phyloP scores from a whole-genome alignment of 1,284 basidiomycete genomes.

The Fistulinella cinereoalba region DNA sequence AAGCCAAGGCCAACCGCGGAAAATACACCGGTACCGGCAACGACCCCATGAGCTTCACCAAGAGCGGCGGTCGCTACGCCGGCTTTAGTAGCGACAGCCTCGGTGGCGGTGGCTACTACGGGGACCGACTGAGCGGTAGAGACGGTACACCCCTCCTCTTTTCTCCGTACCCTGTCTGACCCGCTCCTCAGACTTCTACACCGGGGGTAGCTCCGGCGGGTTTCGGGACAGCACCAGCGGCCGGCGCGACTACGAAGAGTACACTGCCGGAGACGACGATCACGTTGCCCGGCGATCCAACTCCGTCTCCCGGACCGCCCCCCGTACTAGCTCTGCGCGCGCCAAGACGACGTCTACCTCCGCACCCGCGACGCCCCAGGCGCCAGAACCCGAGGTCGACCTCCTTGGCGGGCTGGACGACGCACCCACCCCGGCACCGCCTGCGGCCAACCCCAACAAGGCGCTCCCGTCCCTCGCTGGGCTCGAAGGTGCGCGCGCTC shows the following conservation, averaged over 20 bases:
- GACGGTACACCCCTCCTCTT: slow-evolving; percentile 32
- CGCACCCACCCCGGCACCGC: slow-evolving; percentile 35
- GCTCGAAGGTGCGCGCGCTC: slow-evolving; percentile 15
- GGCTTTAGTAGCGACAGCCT: slow-evolving; percentile 77
- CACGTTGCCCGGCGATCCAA: slow-evolving; percentile 37
- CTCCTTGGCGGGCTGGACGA: slow-evolving; percentile 78
- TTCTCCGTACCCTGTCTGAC: slow-evolving; percentile 13
- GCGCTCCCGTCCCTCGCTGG: slow-evolving; percentile 49
- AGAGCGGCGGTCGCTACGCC: slow-evolving; percentile 66
- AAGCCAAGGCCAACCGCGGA: slow-evolving; percentile 89
- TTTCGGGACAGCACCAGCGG: slow-evolving; percentile 60
- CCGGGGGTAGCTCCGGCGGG: slow-evolving; percentile 47
- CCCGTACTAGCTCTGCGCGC: slow-evolving; percentile 19
- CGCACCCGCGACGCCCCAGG: slow-evolving; percentile 41
- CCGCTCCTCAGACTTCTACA: slow-evolving; percentile 36
- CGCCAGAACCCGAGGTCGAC: slow-evolving; percentile 57
- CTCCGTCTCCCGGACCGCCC: slow-evolving; percentile 31
- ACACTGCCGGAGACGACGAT: slow-evolving; percentile 96
- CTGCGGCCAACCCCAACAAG: slow-evolving; percentile 50
- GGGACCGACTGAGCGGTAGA: slow-evolving; percentile 40
- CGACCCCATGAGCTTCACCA: slow-evolving; percentile 64
- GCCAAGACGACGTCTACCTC: slow-evolving; percentile 41
- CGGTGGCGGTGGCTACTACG: slow-evolving; percentile 43
- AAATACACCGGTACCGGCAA: slow-evolving; percentile 91
- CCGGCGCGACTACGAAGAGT: slow-evolving; percentile 80